Conservation (phyloP, 306 rosid species). For the Cyamopsis tetragonoloba region DNA sequence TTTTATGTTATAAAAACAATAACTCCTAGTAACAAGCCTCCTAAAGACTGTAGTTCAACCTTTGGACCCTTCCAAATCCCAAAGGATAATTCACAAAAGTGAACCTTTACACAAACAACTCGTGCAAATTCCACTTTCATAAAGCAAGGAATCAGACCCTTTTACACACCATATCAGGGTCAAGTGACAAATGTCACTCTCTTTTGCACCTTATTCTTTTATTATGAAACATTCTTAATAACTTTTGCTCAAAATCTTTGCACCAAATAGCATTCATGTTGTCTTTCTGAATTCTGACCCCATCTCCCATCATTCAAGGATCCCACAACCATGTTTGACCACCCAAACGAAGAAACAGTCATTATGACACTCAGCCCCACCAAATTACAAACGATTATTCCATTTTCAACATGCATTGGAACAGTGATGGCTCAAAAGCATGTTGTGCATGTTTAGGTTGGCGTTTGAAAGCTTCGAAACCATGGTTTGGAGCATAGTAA, state of each 20-base stretch:
- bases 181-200: slow-evolving; percentile 8
- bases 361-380: slow-evolving; percentile 1
- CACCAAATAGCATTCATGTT: not conserved
- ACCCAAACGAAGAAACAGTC: not conserved
- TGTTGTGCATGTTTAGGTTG: too few species aligned
- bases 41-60: not conserved
- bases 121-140: not conserved
- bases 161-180: not conserved
- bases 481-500: too few species aligned
- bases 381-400: slow-evolving; percentile 15
- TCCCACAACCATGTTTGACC: slow-evolving; percentile 1
- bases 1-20: not conserved
- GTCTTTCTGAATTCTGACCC: not conserved
- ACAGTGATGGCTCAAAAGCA: slow-evolving; percentile 9
- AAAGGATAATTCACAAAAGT: not conserved
- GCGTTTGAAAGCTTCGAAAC: too few species aligned
- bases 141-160: slow-evolving; percentile 6
- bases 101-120: slow-evolving; percentile 16
- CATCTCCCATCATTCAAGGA: not conserved
- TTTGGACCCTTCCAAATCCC: not conserved
- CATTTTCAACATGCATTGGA: slow-evolving; percentile 10
- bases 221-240: not conserved
- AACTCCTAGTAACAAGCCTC: slow-evolving; percentile 4
- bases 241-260: not conserved
- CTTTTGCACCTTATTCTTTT: not conserved